phyloP scores from a whole-genome alignment of 192 early-diverging fungal species.

The Cetraspora pellucida region DNA sequence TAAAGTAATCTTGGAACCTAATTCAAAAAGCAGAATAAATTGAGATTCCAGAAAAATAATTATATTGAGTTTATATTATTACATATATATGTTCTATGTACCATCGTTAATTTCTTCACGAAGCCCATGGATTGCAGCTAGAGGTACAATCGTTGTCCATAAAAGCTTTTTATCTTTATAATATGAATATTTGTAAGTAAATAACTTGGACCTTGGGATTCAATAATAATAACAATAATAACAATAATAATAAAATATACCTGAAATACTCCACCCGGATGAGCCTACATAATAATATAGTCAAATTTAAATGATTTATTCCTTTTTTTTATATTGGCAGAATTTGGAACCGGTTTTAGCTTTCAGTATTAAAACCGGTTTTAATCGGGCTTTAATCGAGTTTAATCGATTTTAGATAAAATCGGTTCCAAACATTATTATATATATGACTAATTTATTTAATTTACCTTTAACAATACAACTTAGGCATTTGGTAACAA shows the following conservation, averaged over 20 bases:
- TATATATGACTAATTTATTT: too few relatives aligned
- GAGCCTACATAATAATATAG: not conserved
- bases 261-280: slow-evolving; percentile 21
- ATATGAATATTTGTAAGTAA: not conserved
- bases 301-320: too few relatives aligned
- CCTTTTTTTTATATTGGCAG: too few relatives aligned
- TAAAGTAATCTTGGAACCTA: slow-evolving; percentile 55
- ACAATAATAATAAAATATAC: not conserved
- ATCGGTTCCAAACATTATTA: too few relatives aligned
- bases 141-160: slow-evolving; percentile 64
- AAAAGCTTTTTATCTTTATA: slow-evolving; percentile 53
- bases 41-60: not conserved
- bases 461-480: slow-evolving; percentile 53
- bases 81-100: not conserved
- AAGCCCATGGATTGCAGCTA: slow-evolving; percentile 63
- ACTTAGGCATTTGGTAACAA: slow-evolving; percentile 62
- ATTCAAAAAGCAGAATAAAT: not conserved
- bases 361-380: too few relatives aligned
- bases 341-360: too few relatives aligned
- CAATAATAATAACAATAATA: not conserved
- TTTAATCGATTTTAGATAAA: too few relatives aligned
- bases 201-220: not conserved
- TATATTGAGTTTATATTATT: not conserved
- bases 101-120: slow-evolving; percentile 66
- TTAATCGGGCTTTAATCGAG: too few relatives aligned